Base-by-base conservation (phyloP, 225 moss, liverwort and hornwort species). In the Polytrichum formosum region DNA sequence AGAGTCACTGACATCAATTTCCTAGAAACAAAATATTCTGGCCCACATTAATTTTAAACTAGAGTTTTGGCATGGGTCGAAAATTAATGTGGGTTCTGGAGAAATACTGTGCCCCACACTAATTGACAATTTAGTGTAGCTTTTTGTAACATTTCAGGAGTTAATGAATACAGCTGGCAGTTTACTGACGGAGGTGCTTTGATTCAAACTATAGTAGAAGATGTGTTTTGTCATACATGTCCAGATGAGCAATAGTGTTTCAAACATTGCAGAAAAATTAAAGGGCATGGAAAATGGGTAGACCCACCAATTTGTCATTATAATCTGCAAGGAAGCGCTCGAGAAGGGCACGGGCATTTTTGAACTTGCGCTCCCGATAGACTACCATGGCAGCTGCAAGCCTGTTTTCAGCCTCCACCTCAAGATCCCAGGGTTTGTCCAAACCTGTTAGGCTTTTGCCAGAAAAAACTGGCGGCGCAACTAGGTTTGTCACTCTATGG, bases 281-380 rank as follows among this genome's bases (percentile, higher is more conserved):
- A 65, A 67, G 18, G 16, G 35, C 35, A 35, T 35, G 35, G 9
- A 35, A 9, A 35, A 46, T 46, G 46, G 46, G 46, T 54, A 63
- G 63, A 63, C 90, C 75, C 22, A 92, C 88, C 88, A 94, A 54
- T 77, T 86, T 90, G 73, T 90, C 91, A 56, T 83, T 46, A 27
- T 83, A 94, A 62, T 88, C 82, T 33, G 77, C 56, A 53, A 91
- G 78, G 62, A 86, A 88, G 33, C 79, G 74, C 75, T 92, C 87
- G 53, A 90, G 70, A 70, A 91, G 69, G 55, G 84, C 66, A 54
- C 90, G 88, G 1, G 91, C 87, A 67, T 94, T 88, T 70, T 90
- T 91, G 72, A 87, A 94, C 67, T 83, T 86, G 33, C 90, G 86
- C 79, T 92, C 91, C 60, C 72, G 83, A 79, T 90, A 94, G 7